Conservation (phyloP, 2,329 filamentous ascomycete species). For the Xylaria sp. region DNA sequence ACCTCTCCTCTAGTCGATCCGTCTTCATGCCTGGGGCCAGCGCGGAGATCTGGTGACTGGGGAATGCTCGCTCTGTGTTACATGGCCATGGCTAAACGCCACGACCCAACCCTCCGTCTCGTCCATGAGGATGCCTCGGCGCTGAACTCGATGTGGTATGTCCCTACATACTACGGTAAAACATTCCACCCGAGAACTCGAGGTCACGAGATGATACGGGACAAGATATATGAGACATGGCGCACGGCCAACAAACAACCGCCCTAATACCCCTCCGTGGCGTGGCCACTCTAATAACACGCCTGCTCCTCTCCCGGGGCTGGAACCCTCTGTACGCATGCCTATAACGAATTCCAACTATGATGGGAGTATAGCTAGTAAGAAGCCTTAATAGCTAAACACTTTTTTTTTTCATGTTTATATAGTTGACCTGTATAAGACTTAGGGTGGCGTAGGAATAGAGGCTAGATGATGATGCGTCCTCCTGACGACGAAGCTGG, state of each 20-base stretch:
- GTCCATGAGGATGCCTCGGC: conserved; percentile 43
- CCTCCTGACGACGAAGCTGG: not conserved
- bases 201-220: conserved; percentile 53
- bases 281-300: too few relatives aligned
- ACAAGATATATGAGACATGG: conserved; percentile 51
- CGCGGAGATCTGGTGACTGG: conserved; percentile 55
- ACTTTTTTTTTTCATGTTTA: not conserved
- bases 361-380: not conserved
- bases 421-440: not conserved
- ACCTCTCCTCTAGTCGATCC: conserved; percentile 53
- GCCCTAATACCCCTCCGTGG: not conserved
- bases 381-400: not conserved
- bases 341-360: not conserved
- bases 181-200: conserved; percentile 57
- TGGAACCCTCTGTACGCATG: not conserved
- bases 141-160: conserved; percentile 57
- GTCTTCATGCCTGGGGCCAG: conserved; percentile 49
- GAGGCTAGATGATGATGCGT: not conserved
- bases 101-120: conserved; percentile 50
- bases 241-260: conserved; percentile 29
- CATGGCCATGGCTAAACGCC: conserved; percentile 54
- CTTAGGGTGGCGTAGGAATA: not conserved
- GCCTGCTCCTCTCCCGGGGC: not conserved
- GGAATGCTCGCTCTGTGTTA: conserved; percentile 56
- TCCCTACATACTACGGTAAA: conserved; percentile 59